A percentile compares a stretch with the other conserved stretches of the same genome.
Evolutionary conservation across 1,284 basidiomycete species (phyloP).

Genomic region (Tranzscheliella williamsii): DNA sequence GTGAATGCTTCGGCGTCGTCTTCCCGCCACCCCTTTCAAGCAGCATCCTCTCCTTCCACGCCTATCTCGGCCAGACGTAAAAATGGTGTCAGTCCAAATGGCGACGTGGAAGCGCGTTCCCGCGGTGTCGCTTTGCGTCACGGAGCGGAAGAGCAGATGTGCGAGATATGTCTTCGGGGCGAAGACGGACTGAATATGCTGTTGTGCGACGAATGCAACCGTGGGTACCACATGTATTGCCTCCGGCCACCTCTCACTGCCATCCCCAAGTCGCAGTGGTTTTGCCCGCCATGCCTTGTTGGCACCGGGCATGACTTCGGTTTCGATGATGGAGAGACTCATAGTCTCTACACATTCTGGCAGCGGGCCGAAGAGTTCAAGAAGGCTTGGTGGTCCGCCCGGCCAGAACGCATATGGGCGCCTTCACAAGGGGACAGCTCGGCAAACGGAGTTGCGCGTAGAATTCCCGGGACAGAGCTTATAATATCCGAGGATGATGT

Average conservation of each 20-base stretch:
- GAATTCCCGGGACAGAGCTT: constrained; percentile 62
- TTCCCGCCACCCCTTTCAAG: constrained; percentile 11
- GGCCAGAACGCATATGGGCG: constrained; percentile 30
- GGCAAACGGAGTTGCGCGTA: constrained; percentile 39
- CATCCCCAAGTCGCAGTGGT: constrained; percentile 94
- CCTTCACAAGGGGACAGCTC: constrained; percentile 1
- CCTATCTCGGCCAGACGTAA: constrained; percentile 14
- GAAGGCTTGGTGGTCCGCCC: constrained; percentile 69
- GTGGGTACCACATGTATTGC: constrained; percentile 92
- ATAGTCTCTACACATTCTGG: constrained; percentile 88
- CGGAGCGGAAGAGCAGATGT: constrained; percentile 43
- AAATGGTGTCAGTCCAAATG: constrained; percentile 26
- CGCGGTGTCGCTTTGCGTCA: constrained; percentile 2
- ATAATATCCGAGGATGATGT: constrained; percentile 83
- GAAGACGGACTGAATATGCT: constrained; percentile 87
- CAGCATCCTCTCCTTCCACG: constrained; percentile 16
- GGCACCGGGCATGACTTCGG: constrained; percentile 97
- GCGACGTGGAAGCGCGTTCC: constrained; percentile 10
- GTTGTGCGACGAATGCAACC: constrained; percentile 94
- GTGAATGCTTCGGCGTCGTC: constrained; percentile 14
- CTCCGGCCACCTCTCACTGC: constrained; percentile 82
- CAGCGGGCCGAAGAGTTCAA: constrained; percentile 82
- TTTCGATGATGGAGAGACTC: constrained; percentile 97
- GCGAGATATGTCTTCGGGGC: constrained; percentile 71
- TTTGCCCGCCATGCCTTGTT: constrained; percentile 88